Base-by-base conservation (phyloP, 2,329 filamentous ascomycete species). In the Aureobasidium uvarum region DNA sequence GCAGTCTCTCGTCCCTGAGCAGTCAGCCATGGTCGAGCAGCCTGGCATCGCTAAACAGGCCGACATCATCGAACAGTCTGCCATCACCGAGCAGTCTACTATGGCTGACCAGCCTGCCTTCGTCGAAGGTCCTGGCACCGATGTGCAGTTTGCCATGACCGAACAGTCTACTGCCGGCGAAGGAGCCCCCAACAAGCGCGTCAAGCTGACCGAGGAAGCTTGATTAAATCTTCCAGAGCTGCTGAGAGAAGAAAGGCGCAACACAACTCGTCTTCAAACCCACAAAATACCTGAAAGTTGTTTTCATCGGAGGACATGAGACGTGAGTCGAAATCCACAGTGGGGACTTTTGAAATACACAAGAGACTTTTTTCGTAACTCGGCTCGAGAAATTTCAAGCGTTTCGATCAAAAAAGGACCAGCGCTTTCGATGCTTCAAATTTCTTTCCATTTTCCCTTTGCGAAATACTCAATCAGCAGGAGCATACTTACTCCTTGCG, bases 401-500 rank as follows among this genome's bases (percentile, higher is more conserved):
- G n/a, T 4, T 33, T 18, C 28, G 20, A 20, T 52, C 8, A 8
- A 51, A n/a, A 16, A 6, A 33, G 20, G 16, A 20, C 43, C 23
- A 33, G 7, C 8, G 33, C 33, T 10, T 33, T 33, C 33, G 10
- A 33, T 33, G 8, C 33, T 33, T 33, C 33, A 33, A 33, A 33
- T 1, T 2, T 33, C 33, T 33, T 33, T 10, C 33, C 33, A 33
- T 33, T 33, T 33, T 10, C 8, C 5, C 33, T 33, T 10, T 33
- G 33, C 8, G 10, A 33, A 33, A 20, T 18, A 20, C 13, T 56
- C 23, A 66, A 62, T 68, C 67, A 5, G 65, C 62, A 45, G 67
- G 67, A 23, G 70, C 72, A 67, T 70, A 73, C 41, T 66, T 69
- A 52, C 71, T 73, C 59, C 69, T 70, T n/a, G 63, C 45, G 48